phyloP scores from a whole-genome alignment of 1,139 yeast genomes.

The Yamadazyma dendronema region DNA sequence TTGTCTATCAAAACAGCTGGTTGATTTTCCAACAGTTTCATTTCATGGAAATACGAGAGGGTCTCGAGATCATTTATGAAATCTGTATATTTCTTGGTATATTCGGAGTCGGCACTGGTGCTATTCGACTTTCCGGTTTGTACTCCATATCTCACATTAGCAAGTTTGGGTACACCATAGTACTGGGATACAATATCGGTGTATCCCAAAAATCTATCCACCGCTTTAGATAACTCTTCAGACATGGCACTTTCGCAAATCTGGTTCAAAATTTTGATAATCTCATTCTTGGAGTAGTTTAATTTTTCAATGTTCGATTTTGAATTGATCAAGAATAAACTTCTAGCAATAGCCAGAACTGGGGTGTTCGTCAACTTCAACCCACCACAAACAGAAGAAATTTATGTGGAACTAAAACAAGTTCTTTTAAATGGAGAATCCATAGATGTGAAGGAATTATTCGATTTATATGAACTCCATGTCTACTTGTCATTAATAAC shows the following conservation, averaged over 20 bases:
- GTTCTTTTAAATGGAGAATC: conserved; percentile 31
- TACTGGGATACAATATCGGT: conserved; percentile 23
- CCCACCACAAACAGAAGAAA: conserved; percentile 31
- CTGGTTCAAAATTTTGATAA: too few species aligned
- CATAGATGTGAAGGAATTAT: conserved; percentile 50
- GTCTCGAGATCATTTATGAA: conserved; percentile 25
- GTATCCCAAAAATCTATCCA: conserved; percentile 13
- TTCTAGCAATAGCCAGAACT: conserved; percentile 26
- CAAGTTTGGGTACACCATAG: conserved; percentile 28
- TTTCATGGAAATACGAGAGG: conserved; percentile 29
- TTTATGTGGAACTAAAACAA: conserved; percentile 31
- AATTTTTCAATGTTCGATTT: conserved; percentile 2
- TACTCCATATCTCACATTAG: conserved; percentile 2
- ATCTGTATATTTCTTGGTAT: conserved; percentile 20
- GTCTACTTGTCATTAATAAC: conserved; percentile 65
- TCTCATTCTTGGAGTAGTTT: too few species aligned
- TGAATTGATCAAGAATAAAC: conserved; percentile 20
- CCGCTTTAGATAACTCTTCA: conserved; percentile 11
- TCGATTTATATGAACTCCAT: conserved; percentile 65
- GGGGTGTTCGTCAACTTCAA: conserved; percentile 36
- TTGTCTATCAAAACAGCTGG: conserved; percentile 15
- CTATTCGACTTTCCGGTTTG: neutral
- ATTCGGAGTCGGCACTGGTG: conserved; percentile 14
- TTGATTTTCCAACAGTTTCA: conserved; percentile 18
- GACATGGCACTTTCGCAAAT: conserved; percentile 5